Evolutionary conservation across 164 flowering plant species (phyloP).

Genomic region (Magnolia officinalis): DNA sequence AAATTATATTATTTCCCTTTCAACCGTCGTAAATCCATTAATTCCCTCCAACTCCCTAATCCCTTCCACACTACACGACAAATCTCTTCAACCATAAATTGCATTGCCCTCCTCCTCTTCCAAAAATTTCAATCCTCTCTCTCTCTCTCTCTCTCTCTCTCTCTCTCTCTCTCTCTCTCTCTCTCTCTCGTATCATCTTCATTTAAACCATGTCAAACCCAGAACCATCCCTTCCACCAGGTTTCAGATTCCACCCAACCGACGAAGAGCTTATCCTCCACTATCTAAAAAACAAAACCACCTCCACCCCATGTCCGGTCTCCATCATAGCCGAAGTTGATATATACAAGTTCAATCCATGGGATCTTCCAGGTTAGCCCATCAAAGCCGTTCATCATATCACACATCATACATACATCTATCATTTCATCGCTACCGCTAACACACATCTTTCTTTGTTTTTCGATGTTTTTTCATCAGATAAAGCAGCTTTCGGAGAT

Average conservation of each 20-base stretch:
- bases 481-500: conserved; percentile 42
- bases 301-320: conserved; percentile 32
- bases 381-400: not conserved
- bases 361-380: conserved; percentile 45
- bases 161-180: not conserved
- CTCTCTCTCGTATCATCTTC: not conserved
- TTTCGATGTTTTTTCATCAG: conserved; percentile 9
- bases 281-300: conserved; percentile 33
- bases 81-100: conserved; percentile 18
- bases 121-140: conserved; percentile 17
- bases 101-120: conserved; percentile 4
- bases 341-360: conserved; percentile 51
- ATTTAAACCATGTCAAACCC: conserved; percentile 6
- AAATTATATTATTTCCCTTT: not conserved
- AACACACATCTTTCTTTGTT: too few species aligned
- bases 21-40: not conserved
- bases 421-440: too few species aligned
- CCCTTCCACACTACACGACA: conserved; percentile 12
- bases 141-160: not conserved
- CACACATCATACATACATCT: too few species aligned
- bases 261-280: conserved; percentile 60
- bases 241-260: conserved; percentile 60
- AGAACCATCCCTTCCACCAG: conserved; percentile 32
- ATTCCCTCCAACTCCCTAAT: not conserved
- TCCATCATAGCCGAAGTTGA: conserved; percentile 45